Evolutionary conservation across 768 basidiomycete genomes (phyloP).

Genomic region (Russula brevipes): DNA sequence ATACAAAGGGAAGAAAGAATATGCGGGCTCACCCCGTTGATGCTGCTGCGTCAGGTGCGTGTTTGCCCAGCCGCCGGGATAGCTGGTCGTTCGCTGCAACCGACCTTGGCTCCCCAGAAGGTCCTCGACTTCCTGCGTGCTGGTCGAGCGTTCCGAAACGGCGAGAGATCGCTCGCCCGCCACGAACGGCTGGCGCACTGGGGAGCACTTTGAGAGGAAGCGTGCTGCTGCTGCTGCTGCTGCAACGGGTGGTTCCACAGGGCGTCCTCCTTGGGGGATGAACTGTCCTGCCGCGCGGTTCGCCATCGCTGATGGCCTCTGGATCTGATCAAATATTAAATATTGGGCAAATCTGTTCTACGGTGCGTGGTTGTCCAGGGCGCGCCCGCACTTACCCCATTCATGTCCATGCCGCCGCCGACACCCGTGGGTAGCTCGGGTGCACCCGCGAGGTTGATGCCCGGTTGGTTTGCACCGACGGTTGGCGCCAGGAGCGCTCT

Average conservation of each 20-base stretch:
- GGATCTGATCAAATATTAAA: background rate
- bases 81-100: slow-evolving; percentile 1
- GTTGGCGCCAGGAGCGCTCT: slow-evolving; percentile 55
- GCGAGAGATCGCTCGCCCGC: slow-evolving; percentile 45
- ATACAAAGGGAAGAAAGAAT: background rate
- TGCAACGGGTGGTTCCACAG: slow-evolving; percentile 15
- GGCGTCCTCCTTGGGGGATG: slow-evolving; percentile 7
- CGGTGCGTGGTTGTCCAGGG: too few species aligned
- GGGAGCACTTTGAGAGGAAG: background rate
- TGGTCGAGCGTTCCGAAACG: slow-evolving; percentile 40
- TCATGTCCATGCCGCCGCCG: slow-evolving; percentile 3
- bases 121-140: slow-evolving; percentile 69
- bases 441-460: slow-evolving; percentile 8
- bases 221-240: background rate
- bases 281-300: slow-evolving; percentile 9
- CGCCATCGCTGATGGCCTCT: slow-evolving; percentile 13
- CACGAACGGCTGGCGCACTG: slow-evolving; percentile 35
- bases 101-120: slow-evolving; percentile 38
- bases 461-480: slow-evolving; percentile 12
- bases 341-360: background rate
- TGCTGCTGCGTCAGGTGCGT: slow-evolving; percentile 8
- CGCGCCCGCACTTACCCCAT: slow-evolving; percentile 2
- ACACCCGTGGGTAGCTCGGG: slow-evolving; percentile 4
- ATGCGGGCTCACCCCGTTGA: slow-evolving; percentile 14
- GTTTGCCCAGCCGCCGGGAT: slow-evolving; percentile 15